phyloP scores from a whole-genome alignment of 1,284 basidiomycete genomes.

The Rhodotorula sp. region DNA sequence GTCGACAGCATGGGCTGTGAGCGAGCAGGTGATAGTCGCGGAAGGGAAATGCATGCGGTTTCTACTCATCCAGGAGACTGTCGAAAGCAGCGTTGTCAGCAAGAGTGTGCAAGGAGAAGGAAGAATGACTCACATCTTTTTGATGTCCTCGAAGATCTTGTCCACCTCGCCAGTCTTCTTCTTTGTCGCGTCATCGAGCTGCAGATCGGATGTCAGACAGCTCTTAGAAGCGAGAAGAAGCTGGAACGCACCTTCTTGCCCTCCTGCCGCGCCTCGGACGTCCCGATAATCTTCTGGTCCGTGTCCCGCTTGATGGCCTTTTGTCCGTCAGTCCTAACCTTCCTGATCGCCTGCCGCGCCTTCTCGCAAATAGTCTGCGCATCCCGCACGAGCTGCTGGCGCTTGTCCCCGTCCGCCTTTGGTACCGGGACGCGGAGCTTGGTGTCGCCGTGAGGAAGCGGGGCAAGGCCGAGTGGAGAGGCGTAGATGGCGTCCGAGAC shows the following conservation, averaged over 20 bases:
- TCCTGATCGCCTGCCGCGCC: constrained; percentile 38
- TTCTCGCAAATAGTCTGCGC: constrained; percentile 43
- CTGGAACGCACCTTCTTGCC: constrained; percentile 33
- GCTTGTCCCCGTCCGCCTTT: constrained; percentile 30
- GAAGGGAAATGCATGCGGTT: background rate
- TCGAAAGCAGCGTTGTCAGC: background rate
- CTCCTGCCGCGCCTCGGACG: constrained; percentile 39
- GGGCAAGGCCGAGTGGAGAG: constrained; percentile 35
- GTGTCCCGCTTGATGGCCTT: constrained; percentile 44
- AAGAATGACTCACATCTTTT: constrained; percentile 36
- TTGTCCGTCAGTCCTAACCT: constrained; percentile 41
- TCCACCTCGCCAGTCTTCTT: constrained; percentile 44
- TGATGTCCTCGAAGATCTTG: constrained; percentile 41
- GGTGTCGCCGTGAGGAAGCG: constrained; percentile 24
- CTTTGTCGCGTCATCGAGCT: constrained; percentile 44
- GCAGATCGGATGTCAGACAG: background rate
- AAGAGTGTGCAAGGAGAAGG: background rate
- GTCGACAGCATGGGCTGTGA: constrained; percentile 3
- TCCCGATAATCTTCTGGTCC: constrained; percentile 36
- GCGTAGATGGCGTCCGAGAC: constrained; percentile 38
- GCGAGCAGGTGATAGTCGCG: too few relatives aligned
- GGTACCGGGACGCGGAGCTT: constrained; percentile 35
- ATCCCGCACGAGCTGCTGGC: constrained; percentile 32
- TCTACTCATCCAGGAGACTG: constrained; percentile 22
- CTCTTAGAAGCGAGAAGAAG: rapidly evolving